Base-by-base conservation (phyloP, 2,329 filamentous ascomycete genomes). In the Diaporthe vaccinii region DNA sequence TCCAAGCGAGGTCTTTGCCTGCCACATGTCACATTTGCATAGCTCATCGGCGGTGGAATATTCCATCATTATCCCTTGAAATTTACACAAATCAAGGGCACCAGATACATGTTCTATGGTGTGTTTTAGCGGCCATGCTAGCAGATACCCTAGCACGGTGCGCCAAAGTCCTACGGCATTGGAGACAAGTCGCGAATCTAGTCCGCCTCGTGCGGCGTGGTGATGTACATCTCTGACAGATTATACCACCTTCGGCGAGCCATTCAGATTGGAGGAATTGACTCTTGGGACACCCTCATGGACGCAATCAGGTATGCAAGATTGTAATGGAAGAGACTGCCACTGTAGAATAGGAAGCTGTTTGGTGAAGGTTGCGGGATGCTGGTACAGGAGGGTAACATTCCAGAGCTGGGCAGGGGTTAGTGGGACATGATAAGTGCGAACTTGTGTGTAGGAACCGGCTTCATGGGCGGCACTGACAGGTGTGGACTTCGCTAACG, bases 361-460 rank as follows among this genome's bases (percentile, higher is more conserved):
- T 34, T 20, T 55, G 14, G 28, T 53, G 9, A 41, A 7, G 34
- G n/a, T 39, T 25, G 34, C n/a, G n/a, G 46, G 6, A 39, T 39
- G 22, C 14, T 25, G 34, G 34, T 14, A 53, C 2, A 68, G 31
- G 44, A 53, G 28, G 44, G 62, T 67, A 22, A 4, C 44, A 51
- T 67, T 36, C 41, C 44, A 31, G 31, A 39, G 46, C 62, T 68
- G 44, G 46, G 46, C 62, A 53, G 44, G 46, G 62, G 31, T 25
- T 7, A 22, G 62, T 68, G n/a, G 46, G n/a, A 25, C 20, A n/a
- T 68, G 14, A 53, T 36, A 53, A 53, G 51, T 69, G 46, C 62
- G 34, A 53, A 53, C 25, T 31, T 25, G 22, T 36, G 39, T 20
- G 44, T 25, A 53, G 7, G 20, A 53, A 51, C 44, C 62, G 46